Conservation (phyloP, 108 stramenopile species). For the Cyclotella baltica region DNA sequence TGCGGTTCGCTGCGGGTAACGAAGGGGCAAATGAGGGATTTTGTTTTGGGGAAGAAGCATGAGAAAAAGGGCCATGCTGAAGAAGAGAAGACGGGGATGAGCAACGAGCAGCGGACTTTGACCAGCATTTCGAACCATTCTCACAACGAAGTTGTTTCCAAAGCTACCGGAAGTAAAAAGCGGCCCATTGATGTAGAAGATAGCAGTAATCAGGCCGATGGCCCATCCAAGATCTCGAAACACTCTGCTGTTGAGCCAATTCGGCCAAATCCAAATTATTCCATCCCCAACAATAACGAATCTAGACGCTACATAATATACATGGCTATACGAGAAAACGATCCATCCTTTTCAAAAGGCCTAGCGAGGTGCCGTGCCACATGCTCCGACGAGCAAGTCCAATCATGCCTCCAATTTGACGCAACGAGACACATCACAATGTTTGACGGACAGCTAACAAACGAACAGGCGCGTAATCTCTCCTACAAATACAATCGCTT, state of each 20-base stretch:
- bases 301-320: slow-evolving; percentile 2
- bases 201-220: not conserved
- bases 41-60: slow-evolving; percentile 48
- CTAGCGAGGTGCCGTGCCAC: not conserved
- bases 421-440: not conserved
- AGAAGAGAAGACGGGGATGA: too few species aligned
- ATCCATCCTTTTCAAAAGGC: not conserved
- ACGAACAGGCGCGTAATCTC: not conserved
- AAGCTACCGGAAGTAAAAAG: not conserved
- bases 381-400: not conserved
- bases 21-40: slow-evolving; percentile 65
- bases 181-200: not conserved
- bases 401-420: slow-evolving; percentile 12
- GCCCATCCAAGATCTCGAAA: not conserved
- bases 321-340: not conserved
- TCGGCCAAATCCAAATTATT: not conserved
- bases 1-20: slow-evolving; percentile 68
- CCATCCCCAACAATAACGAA: not conserved
- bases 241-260: not conserved
- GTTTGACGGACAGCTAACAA: not conserved
- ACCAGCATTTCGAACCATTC: too few species aligned
- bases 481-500: slow-evolving; percentile 1
- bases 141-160: not conserved
- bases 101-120: too few species aligned
- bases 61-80: not conserved